Percentiles rank a stretch among this genome's conserved stretches.
phyloP scores from a whole-genome alignment of 2,329 filamentous ascomycete genomes.

The Aspergillus uvarum region DNA sequence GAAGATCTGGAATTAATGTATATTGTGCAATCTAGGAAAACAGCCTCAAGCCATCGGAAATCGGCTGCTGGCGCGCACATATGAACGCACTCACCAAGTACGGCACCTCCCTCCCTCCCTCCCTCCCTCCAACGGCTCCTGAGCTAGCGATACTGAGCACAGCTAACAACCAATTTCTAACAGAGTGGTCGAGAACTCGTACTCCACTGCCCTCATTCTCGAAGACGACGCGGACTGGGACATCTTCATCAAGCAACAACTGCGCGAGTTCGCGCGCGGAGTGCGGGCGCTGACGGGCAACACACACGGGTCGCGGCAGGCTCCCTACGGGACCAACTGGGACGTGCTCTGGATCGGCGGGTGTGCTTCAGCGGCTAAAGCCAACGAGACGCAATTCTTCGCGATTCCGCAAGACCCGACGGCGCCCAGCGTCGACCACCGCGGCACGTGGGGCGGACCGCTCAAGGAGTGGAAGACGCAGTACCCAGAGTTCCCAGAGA shows the following conservation, averaged over 20 bases:
- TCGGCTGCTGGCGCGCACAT: constrained; percentile 47
- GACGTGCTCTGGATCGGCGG: constrained; percentile 55
- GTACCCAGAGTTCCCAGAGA: constrained; percentile 19
- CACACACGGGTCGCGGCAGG: constrained; percentile 26
- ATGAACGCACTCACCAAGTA: constrained; percentile 39
- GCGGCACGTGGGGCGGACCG: constrained; percentile 23
- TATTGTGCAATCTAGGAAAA: not conserved
- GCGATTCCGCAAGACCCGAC: constrained; percentile 35
- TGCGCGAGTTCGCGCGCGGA: constrained; percentile 40
- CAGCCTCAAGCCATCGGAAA: constrained; percentile 1
- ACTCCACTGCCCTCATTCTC: constrained; percentile 53
- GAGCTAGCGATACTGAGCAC: not conserved
- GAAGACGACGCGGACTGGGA: constrained; percentile 63
- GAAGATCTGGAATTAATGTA: not conserved
- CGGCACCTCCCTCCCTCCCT: not conserved
- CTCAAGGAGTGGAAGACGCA: constrained; percentile 20
- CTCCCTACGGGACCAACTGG: constrained; percentile 55
- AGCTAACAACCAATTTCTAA: not conserved
- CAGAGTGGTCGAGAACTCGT: constrained; percentile 43
- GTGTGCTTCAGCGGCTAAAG: constrained; percentile 39
- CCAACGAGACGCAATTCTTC: constrained; percentile 30
- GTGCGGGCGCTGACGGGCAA: constrained; percentile 32
- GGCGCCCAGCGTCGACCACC: constrained; percentile 18
- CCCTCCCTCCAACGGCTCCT: too few species aligned
- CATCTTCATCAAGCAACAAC: constrained; percentile 50